Evolutionary conservation across 2,329 filamentous ascomycete genomes (phyloP).

Genomic region (Lasiodiplodia hormozganensis): DNA sequence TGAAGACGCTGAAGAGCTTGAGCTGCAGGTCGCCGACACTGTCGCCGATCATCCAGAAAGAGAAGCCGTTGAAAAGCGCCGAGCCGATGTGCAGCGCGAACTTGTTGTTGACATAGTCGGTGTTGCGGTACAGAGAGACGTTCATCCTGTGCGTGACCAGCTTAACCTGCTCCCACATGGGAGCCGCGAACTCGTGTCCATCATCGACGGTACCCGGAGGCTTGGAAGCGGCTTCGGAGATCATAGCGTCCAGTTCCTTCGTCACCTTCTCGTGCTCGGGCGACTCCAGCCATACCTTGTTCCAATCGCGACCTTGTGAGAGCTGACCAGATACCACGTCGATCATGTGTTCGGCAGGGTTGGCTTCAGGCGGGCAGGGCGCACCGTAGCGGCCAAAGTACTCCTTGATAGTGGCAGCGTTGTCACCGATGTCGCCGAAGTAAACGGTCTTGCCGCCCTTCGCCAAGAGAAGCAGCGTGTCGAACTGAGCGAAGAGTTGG

Average conservation of each 20-base stretch:
- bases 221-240: constrained; percentile 47
- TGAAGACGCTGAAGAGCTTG: constrained; percentile 45
- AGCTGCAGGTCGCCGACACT: constrained; percentile 28
- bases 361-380: constrained; percentile 57
- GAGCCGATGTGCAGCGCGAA: constrained; percentile 55
- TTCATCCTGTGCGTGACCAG: constrained; percentile 53
- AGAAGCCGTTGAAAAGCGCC: constrained; percentile 31
- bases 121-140: constrained; percentile 66
- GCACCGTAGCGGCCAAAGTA: constrained; percentile 59
- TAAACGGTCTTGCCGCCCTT: constrained; percentile 81
- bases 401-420: constrained; percentile 69
- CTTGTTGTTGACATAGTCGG: constrained; percentile 69
- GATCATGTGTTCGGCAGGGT: constrained; percentile 76
- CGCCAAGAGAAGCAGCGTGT: constrained; percentile 76
- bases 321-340: constrained; percentile 60
- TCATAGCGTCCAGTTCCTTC: constrained; percentile 47
- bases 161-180: constrained; percentile 40
- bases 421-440: constrained; percentile 78
- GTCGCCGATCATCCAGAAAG: constrained; percentile 30
- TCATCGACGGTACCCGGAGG: constrained; percentile 48
- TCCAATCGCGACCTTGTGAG: constrained; percentile 42
- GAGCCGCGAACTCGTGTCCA: constrained; percentile 47
- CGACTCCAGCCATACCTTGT: constrained; percentile 47
- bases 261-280: constrained; percentile 43
- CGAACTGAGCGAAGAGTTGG: constrained; percentile 81